phyloP scores from a whole-genome alignment of 179 eudicot species.

The Patellifolia procumbens region DNA sequence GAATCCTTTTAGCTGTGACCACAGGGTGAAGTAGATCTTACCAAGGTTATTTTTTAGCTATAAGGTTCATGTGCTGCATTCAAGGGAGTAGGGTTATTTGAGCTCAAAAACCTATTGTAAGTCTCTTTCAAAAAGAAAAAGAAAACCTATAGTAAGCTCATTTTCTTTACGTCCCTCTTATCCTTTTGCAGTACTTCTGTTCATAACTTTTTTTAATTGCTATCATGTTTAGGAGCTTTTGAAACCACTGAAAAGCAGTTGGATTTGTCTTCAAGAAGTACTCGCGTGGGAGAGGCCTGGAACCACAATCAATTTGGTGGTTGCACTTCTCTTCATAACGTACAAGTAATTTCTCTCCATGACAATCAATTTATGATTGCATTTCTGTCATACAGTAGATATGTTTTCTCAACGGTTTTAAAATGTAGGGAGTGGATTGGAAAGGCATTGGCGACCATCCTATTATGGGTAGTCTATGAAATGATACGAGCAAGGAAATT shows the following conservation, averaged over 20 bases:
- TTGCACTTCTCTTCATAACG: slow-evolving; percentile 48
- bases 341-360: slow-evolving; percentile 58
- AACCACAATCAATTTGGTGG: slow-evolving; percentile 40
- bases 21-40: too few species aligned
- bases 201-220: too few species aligned
- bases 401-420: slow-evolving; percentile 4
- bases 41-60: too few species aligned
- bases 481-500: slow-evolving; percentile 48
- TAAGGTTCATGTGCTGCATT: too few species aligned
- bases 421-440: slow-evolving; percentile 82
- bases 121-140: too few species aligned
- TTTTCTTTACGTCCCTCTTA: too few species aligned
- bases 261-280: slow-evolving; percentile 53
- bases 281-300: slow-evolving; percentile 68
- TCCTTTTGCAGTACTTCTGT: too few species aligned
- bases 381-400: background rate
- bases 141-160: too few species aligned
- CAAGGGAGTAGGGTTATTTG: too few species aligned
- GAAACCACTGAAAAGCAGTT: slow-evolving; percentile 43
- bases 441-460: slow-evolving; percentile 55
- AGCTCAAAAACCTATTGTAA: too few species aligned
- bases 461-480: slow-evolving; percentile 56
- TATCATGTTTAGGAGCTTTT: slow-evolving; percentile 57
- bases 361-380: background rate
- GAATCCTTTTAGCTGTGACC: too few species aligned